phyloP scores from a whole-genome alignment of 2,329 filamentous ascomycete species.

The Aureobasidium pullulans region DNA sequence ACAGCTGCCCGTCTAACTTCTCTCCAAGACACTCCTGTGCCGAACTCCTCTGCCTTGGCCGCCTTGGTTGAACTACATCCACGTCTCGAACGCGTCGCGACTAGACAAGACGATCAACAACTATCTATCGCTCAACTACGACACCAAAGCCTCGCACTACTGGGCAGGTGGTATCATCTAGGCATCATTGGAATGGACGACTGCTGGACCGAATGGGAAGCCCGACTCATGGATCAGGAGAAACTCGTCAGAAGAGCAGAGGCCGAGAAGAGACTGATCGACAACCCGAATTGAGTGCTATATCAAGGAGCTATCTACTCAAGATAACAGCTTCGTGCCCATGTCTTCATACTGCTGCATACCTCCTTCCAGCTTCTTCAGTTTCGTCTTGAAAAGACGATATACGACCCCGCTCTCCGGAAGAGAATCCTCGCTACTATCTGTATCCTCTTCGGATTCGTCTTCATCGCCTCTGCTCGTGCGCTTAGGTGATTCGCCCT shows the following conservation, averaged over 20 bases:
- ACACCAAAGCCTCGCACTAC: conserved; percentile 50
- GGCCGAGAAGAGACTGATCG: conserved; percentile 40
- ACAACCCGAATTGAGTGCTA: not conserved
- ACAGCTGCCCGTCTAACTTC: conserved; percentile 38
- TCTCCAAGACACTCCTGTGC: conserved; percentile 37
- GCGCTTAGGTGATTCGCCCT: conserved; percentile 40
- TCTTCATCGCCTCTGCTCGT: not conserved
- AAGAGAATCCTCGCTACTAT: not conserved
- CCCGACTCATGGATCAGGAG: conserved; percentile 59
- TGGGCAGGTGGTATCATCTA: conserved; percentile 62
- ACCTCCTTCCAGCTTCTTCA: not conserved
- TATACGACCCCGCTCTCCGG: not conserved
- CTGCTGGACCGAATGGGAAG: conserved; percentile 64
- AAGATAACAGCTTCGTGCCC: not conserved
- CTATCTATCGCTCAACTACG: conserved; percentile 57
- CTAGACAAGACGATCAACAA: conserved; percentile 54
- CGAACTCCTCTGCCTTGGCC: conserved; percentile 38
- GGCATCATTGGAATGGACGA: conserved; percentile 61
- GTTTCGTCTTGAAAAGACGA: not conserved
- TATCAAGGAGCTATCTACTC: not conserved
- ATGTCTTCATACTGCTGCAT: conserved; percentile 1
- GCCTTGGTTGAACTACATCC: conserved; percentile 52
- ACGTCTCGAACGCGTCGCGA: conserved; percentile 54
- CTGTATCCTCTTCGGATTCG: not conserved
- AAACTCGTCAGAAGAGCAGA: conserved; percentile 58